Base-by-base conservation (phyloP, 352 stramenopile genomes). In the Pythium scleroteichum region DNA sequence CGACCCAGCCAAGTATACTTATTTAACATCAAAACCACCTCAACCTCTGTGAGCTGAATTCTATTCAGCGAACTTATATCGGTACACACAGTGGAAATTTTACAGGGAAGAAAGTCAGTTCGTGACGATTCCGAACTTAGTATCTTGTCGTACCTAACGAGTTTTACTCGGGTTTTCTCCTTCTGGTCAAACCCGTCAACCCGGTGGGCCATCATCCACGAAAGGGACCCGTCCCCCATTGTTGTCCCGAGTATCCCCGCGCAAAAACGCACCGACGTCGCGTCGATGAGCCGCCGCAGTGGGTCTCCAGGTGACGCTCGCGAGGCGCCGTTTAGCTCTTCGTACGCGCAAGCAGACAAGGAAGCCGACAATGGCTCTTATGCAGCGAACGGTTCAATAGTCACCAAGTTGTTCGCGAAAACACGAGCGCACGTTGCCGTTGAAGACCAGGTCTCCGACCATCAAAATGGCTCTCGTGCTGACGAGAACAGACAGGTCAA, bases 381-480 rank as follows among this genome's bases (percentile, higher is more conserved):
- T 22, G 48, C 16, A 2, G 26, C 19, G 1, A 59, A 49, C 14
- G 58, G 58, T 16, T 65, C 58, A 0, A 17, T 65, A 14, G 8
- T 49, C 20, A 16, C 49, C 49, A 65, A 65, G 50, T 41, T 65
- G 38, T 53, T 59, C 46, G 48, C 39, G 10, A 68, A 63, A 54
- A 56, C 22, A 32, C 45, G 9, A n/a, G 33, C 10, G 27, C 49
- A 59, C 26, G 48, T 59, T 59, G 40, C 39, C 41, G 42, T 26
- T 39, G 40, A 41, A 3, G 40, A 40, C 17, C 12, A 57, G 13
- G 42, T 53, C 47, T 2, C 24, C 17, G 16, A 23, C 44, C 45
- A 48, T 53, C 20, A 23, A 12, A 50, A 59, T 22, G 40, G 22
- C 6, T 22, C 42, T 19, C 14, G 33, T 2, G 17, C 27, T 5